Evolutionary conservation across 257 asterid genomes (phyloP).

Genomic region (Petunia secreta): DNA sequence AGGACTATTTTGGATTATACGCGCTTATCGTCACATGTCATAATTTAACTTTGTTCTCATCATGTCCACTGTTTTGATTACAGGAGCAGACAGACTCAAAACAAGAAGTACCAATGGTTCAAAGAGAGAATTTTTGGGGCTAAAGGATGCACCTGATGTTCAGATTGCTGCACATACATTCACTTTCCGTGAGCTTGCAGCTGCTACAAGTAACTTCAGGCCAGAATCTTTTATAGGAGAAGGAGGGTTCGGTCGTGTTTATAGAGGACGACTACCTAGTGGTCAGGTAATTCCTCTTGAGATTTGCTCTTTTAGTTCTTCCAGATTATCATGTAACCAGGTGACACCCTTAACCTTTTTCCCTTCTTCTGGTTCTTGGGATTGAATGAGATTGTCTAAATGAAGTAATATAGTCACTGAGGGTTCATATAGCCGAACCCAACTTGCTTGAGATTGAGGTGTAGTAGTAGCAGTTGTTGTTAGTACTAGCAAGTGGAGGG

Average conservation of each 20-base stretch:
- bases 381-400: background rate
- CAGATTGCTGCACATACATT: conserved; percentile 97
- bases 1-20: background rate
- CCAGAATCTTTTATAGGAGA: conserved; percentile 91
- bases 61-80: conserved; percentile 26
- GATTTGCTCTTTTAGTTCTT: background rate
- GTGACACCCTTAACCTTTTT: background rate
- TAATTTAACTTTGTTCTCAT: conserved; percentile 16
- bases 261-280: conserved; percentile 72
- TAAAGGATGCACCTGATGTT: conserved; percentile 63
- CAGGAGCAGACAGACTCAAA: conserved; percentile 83
- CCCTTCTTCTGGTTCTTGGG: background rate
- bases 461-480: too few species aligned
- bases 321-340: conserved; percentile 12
- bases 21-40: background rate
- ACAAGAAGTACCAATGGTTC: conserved; percentile 58
- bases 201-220: conserved; percentile 84
- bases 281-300: conserved; percentile 68
- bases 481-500: background rate
- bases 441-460: too few species aligned
- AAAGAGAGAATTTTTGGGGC: conserved; percentile 59
- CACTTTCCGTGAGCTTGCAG: conserved; percentile 94
- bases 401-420: too few species aligned
- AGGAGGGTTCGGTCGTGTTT: conserved; percentile 96
- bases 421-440: too few species aligned